Percentiles rank a stretch among this genome's conserved stretches.
phyloP scores from a whole-genome alignment of 176 grass and related monocot species.

The Raddia guianensis region DNA sequence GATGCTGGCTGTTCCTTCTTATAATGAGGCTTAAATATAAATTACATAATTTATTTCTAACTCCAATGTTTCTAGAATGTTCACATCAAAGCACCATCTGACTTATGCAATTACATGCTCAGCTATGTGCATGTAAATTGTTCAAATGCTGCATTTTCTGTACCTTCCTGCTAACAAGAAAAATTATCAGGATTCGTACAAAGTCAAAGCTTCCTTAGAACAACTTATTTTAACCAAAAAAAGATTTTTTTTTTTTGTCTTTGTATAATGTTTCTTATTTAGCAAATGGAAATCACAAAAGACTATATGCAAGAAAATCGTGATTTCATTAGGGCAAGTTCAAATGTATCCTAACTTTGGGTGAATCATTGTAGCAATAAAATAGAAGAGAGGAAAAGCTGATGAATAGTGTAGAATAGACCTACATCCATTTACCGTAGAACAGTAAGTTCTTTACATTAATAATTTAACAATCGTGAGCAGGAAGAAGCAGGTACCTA shows the following conservation, averaged over 20 bases:
- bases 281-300: slow-evolving; percentile 17
- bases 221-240: background rate
- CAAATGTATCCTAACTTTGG: too few species aligned
- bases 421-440: slow-evolving; percentile 1
- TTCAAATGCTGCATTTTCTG: background rate
- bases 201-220: slow-evolving; percentile 8
- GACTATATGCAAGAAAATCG: too few species aligned
- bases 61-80: slow-evolving; percentile 12
- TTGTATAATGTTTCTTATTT: slow-evolving; percentile 17
- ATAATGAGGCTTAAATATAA: background rate
- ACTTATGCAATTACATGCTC: background rate
- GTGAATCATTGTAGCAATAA: too few species aligned
- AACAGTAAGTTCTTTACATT: background rate
- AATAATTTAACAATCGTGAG: slow-evolving; percentile 23
- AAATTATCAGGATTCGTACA: background rate
- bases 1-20: background rate
- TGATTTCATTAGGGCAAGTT: too few species aligned
- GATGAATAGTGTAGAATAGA: background rate
- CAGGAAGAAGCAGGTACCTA: slow-evolving; percentile 61
- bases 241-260: background rate
- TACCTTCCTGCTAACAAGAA: background rate
- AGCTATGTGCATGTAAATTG: background rate
- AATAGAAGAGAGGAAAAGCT: too few species aligned
- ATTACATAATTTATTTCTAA: slow-evolving; percentile 3
- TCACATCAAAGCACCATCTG: background rate